A percentile compares a stretch with the other conserved stretches of the same genome.
These are phyloP conservation scores for Botrytis paeoniae DNA, from an alignment of 2,329 filamentous ascomycete species.

Conservation along the genomic window DNA sequence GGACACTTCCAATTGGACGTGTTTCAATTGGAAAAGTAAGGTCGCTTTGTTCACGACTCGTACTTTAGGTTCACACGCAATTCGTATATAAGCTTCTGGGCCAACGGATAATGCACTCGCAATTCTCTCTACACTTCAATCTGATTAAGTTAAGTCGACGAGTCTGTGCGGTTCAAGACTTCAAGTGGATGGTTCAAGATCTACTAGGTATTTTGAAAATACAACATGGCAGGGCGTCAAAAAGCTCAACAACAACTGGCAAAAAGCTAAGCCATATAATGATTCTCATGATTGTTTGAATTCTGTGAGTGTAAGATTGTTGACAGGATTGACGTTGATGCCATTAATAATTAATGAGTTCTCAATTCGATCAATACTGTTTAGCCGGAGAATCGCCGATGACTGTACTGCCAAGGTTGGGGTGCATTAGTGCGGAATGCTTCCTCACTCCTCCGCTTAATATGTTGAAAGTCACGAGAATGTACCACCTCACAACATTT, in stretches of 20 bases:
- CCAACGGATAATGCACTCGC: not conserved
- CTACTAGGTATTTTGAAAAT: not conserved
- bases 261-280: not conserved
- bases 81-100: not conserved
- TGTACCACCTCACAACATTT: not conserved
- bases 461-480: not conserved
- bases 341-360: not conserved
- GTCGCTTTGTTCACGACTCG: not conserved
- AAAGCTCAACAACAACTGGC: not conserved
- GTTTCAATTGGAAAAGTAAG: not conserved
- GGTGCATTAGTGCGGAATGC: not conserved
- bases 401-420: not conserved
- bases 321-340: not conserved
- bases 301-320: not conserved
- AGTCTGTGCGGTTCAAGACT: not conserved
- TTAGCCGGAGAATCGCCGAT: not conserved
- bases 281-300: not conserved
- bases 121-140: not conserved
- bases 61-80: not conserved
- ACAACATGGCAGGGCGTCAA: not conserved
- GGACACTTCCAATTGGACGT: not conserved
- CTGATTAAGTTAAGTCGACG: not conserved
- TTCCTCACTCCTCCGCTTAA: not conserved
- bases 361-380: not conserved
- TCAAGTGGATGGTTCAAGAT: not conserved